phyloP scores from a whole-genome alignment of 495 filamentous ascomycete species.

The Diplogelasinospora grovesii region DNA sequence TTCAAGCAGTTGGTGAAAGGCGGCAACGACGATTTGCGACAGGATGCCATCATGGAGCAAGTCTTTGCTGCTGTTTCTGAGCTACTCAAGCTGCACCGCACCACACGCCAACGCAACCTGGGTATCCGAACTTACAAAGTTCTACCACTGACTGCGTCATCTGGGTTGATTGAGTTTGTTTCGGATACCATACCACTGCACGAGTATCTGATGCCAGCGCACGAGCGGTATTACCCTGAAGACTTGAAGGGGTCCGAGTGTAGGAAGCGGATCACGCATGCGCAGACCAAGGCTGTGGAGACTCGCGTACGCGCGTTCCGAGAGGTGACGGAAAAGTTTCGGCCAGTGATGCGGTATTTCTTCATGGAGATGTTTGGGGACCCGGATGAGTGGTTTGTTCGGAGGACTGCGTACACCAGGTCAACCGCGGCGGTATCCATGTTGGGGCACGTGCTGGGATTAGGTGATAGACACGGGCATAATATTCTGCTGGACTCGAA shows the following conservation, averaged over 20 bases:
- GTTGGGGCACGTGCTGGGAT: constrained; percentile 83
- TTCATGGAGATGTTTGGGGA: constrained; percentile 93
- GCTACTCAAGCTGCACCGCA: constrained; percentile 74
- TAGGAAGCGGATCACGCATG: constrained; percentile 68
- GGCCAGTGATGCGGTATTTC: constrained; percentile 94
- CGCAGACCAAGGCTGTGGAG: constrained; percentile 59
- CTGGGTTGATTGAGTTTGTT: constrained; percentile 97
- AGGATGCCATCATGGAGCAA: constrained; percentile 99
- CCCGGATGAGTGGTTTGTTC: constrained; percentile 91
- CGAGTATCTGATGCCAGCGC: constrained; percentile 85
- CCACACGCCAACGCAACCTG: constrained; percentile 81
- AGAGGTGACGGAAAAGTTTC: constrained; percentile 69
- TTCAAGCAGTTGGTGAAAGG: constrained; percentile 93
- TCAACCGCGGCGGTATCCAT: constrained; percentile 94
- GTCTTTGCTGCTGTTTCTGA: constrained; percentile 94
- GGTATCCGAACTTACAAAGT: constrained; percentile 95
- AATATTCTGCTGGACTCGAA: constrained; percentile 90
- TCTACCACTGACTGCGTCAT: constrained; percentile 70
- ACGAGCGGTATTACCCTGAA: constrained; percentile 76
- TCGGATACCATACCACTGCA: constrained; percentile 83
- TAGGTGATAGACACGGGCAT: constrained; percentile 94
- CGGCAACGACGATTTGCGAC: constrained; percentile 91
- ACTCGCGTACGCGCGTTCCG: constrained; percentile 67
- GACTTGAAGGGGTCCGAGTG: constrained; percentile 70
- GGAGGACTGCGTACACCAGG: constrained; percentile 79